phyloP scores from a whole-genome alignment of 345 rosid genomes.

The Viola odorata region DNA sequence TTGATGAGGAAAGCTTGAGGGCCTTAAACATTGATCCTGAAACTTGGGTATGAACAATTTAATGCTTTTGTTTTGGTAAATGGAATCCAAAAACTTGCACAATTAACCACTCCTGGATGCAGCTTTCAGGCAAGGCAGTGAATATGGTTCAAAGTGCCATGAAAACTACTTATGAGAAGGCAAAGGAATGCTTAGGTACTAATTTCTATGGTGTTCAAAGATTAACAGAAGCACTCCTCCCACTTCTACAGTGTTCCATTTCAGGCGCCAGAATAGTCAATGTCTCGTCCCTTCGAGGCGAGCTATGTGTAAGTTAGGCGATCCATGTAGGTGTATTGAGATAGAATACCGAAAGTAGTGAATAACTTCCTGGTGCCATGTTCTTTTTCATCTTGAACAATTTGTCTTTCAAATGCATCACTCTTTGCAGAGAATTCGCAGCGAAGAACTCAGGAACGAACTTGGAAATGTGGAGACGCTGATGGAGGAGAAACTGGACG shows the following conservation, averaged over 20 bases:
- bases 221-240: constrained; percentile 38
- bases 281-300: constrained; percentile 44
- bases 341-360: neutral
- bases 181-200: constrained; percentile 44
- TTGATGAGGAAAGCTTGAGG: constrained; percentile 33
- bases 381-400: neutral
- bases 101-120: constrained; percentile 2
- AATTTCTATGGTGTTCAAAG: constrained; percentile 40
- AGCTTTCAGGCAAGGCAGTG: constrained; percentile 39
- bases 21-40: constrained; percentile 39
- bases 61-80: no score
- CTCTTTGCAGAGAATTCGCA: constrained; percentile 36
- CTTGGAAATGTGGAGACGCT: constrained; percentile 33
- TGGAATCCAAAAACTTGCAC: neutral
- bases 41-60: constrained; percentile 30
- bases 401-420: neutral
- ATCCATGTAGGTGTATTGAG: no score
- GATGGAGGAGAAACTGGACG: constrained; percentile 39
- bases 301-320: constrained; percentile 29
- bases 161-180: constrained; percentile 32
- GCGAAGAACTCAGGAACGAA: constrained; percentile 27
- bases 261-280: constrained; percentile 49
- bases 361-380: no score
- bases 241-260: constrained; percentile 38
- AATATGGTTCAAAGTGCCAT: constrained; percentile 29